Conservation (phyloP, 1,284 basidiomycete genomes). For the Sporisorium graminicola region DNA sequence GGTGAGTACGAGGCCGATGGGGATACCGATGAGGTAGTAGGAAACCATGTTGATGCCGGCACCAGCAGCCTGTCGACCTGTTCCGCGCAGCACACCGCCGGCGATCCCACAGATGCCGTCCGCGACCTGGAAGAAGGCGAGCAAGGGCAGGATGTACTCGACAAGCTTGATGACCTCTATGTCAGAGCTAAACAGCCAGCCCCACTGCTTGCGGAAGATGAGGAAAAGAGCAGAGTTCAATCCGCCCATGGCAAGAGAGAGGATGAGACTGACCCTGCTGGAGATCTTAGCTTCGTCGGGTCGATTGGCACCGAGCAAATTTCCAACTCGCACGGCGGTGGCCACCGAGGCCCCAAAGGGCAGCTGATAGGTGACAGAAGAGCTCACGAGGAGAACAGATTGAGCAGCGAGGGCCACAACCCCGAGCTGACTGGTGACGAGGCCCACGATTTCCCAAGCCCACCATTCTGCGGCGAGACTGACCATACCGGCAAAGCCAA, state of each 20-base stretch:
- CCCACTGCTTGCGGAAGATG: constrained; percentile 81
- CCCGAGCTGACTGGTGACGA: constrained; percentile 62
- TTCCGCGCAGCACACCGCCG: constrained; percentile 81
- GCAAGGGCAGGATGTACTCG: constrained; percentile 79
- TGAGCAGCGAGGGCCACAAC: constrained; percentile 74
- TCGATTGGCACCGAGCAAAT: constrained; percentile 72
- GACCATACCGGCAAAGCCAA: constrained; percentile 71
- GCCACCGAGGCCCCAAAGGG: constrained; percentile 85
- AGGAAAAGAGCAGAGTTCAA: constrained; percentile 77
- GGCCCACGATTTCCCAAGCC: constrained; percentile 83
- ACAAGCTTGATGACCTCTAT: constrained; percentile 79
- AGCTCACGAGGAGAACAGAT: constrained; percentile 80
- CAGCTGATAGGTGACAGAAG: constrained; percentile 83
- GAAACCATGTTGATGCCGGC: constrained; percentile 72
- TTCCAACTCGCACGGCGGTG: constrained; percentile 80
- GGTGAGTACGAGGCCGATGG: constrained; percentile 72
- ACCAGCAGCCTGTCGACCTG: constrained; percentile 76
- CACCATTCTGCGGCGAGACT: constrained; percentile 88
- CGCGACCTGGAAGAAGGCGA: constrained; percentile 76
- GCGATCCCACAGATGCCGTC: constrained; percentile 80
- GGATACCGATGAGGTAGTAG: constrained; percentile 72
- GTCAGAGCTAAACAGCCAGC: constrained; percentile 86
- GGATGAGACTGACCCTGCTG: constrained; percentile 60
- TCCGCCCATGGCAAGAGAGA: constrained; percentile 40
- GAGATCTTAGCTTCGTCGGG: constrained; percentile 67